Percentiles rank a stretch among this genome's conserved stretches.
These are phyloP conservation scores for Aquilaria agallochum DNA, from an alignment of 441 rosid species.

Conservation along the genomic window DNA sequence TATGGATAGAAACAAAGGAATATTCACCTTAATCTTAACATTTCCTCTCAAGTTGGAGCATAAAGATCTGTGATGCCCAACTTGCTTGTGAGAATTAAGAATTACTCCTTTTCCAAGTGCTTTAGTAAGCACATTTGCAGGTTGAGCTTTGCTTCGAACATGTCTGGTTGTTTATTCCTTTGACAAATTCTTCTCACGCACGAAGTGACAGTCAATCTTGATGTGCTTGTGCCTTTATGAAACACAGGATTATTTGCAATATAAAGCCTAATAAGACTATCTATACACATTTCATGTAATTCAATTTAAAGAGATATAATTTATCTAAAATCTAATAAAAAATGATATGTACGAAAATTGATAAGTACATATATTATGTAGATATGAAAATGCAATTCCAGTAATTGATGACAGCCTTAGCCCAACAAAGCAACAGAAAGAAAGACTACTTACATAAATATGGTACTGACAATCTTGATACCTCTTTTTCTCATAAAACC, in stretches of 20 bases:
- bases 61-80: conserved; percentile 10
- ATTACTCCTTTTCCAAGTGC: background rate
- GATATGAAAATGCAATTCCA: too few relatives aligned
- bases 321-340: too few relatives aligned
- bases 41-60: conserved; percentile 19
- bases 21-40: background rate
- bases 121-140: conserved; percentile 6
- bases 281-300: background rate
- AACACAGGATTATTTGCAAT: background rate
- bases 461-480: too few relatives aligned
- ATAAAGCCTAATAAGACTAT: background rate
- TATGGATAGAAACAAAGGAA: too few relatives aligned
- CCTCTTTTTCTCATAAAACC: too few relatives aligned
- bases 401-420: too few relatives aligned
- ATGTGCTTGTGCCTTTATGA: conserved; percentile 5
- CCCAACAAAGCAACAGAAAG: too few relatives aligned
- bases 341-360: too few relatives aligned
- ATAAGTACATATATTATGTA: too few relatives aligned
- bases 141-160: background rate
- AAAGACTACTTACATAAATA: too few relatives aligned
- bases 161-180: background rate
- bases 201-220: conserved; percentile 3
- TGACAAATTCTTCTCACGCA: accelerated
- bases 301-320: too few relatives aligned
- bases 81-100: background rate